Evolutionary conservation across 441 rosid species (phyloP).

Genomic region (Macaranga tanarius): DNA sequence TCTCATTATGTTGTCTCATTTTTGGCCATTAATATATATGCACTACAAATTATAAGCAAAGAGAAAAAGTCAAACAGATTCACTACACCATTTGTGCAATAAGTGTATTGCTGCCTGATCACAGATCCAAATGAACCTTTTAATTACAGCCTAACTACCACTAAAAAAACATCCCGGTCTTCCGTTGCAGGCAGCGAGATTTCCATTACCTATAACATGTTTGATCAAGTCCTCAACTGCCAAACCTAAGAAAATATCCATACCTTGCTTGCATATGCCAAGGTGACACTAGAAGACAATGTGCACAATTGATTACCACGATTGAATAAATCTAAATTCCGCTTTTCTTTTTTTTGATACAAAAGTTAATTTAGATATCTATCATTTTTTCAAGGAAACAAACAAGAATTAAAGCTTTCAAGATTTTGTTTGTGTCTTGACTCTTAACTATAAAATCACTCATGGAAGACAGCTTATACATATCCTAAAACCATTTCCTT

Average conservation of each 20-base stretch:
- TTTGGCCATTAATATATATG: constrained; percentile 27
- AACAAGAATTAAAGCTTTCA: constrained; percentile 13
- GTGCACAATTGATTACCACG: not conserved
- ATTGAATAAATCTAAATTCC: not conserved
- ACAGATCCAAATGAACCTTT: not conserved
- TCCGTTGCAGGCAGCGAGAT: not conserved
- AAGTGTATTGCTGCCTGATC: not conserved
- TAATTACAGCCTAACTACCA: constrained; percentile 13
- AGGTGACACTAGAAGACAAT: not conserved
- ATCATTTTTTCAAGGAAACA: constrained; percentile 1
- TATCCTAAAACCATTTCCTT: constrained; percentile 3
- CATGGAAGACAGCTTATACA: not conserved
- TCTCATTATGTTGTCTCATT: constrained; percentile 21
- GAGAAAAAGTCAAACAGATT: constrained; percentile 21
- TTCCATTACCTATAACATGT: constrained; percentile 5
- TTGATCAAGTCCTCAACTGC: constrained; percentile 13
- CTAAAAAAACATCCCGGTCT: not conserved
- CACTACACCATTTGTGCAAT: constrained; percentile 7
- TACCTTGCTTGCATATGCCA: not conserved
- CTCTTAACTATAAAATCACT: constrained; percentile 3
- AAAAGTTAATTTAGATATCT: no score
- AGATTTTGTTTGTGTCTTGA: not conserved
- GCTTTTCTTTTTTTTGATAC: no score
- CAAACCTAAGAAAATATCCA: constrained; percentile 1
- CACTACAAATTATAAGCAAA: constrained; percentile 10